A percentile compares a stretch with the other conserved stretches of the same genome.
These are phyloP conservation scores for Pinus taeda DNA, from an alignment of 75 land plant species.

Conservation along the genomic window DNA sequence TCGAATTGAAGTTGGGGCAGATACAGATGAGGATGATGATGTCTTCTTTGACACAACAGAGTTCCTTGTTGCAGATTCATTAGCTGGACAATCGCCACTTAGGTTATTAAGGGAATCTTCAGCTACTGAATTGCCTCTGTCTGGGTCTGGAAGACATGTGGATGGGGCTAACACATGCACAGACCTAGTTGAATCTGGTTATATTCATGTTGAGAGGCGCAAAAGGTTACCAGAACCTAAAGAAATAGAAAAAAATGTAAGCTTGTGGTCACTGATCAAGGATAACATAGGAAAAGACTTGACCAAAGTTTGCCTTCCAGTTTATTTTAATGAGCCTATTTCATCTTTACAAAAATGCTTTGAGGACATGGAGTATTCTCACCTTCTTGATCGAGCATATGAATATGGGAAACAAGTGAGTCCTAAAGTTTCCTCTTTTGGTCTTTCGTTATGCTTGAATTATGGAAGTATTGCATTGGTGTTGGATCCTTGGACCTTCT, in stretches of 20 bases:
- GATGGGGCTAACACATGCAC: background rate
- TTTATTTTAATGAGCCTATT: constrained; percentile 49
- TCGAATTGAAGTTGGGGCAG: constrained; percentile 13
- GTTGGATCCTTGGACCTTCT: background rate
- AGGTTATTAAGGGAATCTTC: constrained; percentile 7
- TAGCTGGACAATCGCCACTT: background rate
- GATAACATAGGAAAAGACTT: constrained; percentile 55
- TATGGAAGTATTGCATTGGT: background rate
- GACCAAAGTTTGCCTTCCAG: constrained; percentile 46
- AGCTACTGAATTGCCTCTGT: background rate
- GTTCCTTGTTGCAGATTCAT: constrained; percentile 12
- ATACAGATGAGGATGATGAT: constrained; percentile 31
- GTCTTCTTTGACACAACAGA: constrained; percentile 27
- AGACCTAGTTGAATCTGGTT: constrained; percentile 6
- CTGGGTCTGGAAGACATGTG: background rate
- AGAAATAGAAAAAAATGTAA: constrained; percentile 43
- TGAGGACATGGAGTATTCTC: constrained; percentile 52
- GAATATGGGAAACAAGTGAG: constrained; percentile 26
- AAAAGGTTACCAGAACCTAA: constrained; percentile 42
- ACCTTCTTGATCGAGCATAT: constrained; percentile 37
- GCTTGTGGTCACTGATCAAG: constrained; percentile 48
- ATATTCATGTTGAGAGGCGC: constrained; percentile 22
- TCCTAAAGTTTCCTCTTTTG: background rate
- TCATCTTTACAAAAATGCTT: constrained; percentile 44
- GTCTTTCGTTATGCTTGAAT: background rate